These are phyloP conservation scores for Trypanosoma cruzi DNA, from an alignment of 208 protist species.

Conservation along the genomic window DNA sequence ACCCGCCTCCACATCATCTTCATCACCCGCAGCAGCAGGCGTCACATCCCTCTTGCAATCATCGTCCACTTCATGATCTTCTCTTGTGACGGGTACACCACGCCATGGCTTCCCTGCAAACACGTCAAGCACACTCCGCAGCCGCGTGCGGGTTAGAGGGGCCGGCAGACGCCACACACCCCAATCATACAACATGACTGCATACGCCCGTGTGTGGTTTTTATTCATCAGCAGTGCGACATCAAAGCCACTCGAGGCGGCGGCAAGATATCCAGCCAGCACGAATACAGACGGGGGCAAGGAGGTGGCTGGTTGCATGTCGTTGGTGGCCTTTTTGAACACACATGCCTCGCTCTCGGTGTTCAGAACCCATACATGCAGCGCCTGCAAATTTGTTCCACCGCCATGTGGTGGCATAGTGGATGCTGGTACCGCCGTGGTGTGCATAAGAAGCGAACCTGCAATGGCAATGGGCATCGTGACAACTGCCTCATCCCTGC, in stretches of 20 bases:
- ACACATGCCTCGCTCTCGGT: background rate
- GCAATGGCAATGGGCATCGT: constrained; percentile 61
- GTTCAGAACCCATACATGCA: constrained; percentile 73
- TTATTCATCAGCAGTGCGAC: constrained; percentile 55
- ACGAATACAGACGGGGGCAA: constrained; percentile 42
- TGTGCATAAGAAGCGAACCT: constrained; percentile 41
- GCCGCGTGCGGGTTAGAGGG: constrained; percentile 38
- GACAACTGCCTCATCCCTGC: background rate
- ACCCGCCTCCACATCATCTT: constrained; percentile 4
- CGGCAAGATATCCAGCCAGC: constrained; percentile 65
- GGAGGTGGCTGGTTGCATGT: background rate
- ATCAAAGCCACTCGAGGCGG: constrained; percentile 44
- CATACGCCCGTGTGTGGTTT: constrained; percentile 51
- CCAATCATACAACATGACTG: constrained; percentile 60
- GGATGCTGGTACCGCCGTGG: background rate
- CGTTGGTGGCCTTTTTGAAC: background rate
- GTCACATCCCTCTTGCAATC: no score
- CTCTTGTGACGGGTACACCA: constrained; percentile 18
- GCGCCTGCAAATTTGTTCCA: constrained; percentile 36
- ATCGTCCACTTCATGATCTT: constrained; percentile 18
- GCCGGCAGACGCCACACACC: constrained; percentile 56
- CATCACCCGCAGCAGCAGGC: no score
- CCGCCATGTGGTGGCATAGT: background rate
- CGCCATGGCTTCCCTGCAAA: constrained; percentile 51
- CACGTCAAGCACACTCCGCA: constrained; percentile 44